Percentiles rank a stretch among this genome's conserved stretches.
These are phyloP conservation scores for Kurtzmaniella quercitrusa DNA, from an alignment of 1,139 yeast genomes.

Conservation along the genomic window DNA sequence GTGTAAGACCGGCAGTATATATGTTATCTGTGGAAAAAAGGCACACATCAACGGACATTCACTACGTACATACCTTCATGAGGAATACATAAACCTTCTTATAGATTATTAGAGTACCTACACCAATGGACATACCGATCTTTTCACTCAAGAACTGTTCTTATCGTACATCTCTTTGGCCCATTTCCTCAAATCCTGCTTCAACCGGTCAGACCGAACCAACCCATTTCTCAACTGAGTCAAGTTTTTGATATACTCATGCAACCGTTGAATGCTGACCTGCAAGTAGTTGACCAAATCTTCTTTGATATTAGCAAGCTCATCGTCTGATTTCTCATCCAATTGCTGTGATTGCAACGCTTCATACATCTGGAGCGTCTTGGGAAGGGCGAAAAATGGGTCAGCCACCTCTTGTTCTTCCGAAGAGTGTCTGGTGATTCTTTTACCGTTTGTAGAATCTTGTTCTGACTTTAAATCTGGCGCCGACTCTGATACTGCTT, in stretches of 20 bases:
- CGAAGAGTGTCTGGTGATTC: slow-evolving; percentile 9
- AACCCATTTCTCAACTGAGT: slow-evolving; percentile 67
- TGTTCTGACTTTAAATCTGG: slow-evolving; percentile 21
- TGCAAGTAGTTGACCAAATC: slow-evolving; percentile 43
- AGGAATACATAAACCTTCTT: too few species aligned
- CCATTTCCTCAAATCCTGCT: slow-evolving; percentile 70
- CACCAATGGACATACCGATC: not conserved
- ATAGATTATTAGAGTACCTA: too few species aligned
- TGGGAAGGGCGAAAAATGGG: slow-evolving; percentile 38
- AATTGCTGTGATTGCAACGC: slow-evolving; percentile 24
- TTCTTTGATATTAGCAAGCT: slow-evolving; percentile 28
- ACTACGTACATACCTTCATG: too few species aligned
- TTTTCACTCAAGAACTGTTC: slow-evolving; percentile 21
- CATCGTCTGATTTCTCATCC: slow-evolving; percentile 22
- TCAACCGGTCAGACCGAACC: slow-evolving; percentile 71
- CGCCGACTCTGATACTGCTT: not conserved
- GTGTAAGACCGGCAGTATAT: too few species aligned
- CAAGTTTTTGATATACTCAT: slow-evolving; percentile 81
- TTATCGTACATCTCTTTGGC: slow-evolving; percentile 81
- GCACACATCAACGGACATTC: too few species aligned
- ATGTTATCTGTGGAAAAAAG: too few species aligned
- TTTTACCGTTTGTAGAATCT: slow-evolving; percentile 38
- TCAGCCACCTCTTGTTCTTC: slow-evolving; percentile 23
- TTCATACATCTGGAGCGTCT: slow-evolving; percentile 33
- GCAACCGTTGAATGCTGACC: slow-evolving; percentile 73